These are phyloP conservation scores for Pichia sp. DNA, from an alignment of 1,139 yeast species.

Conservation along the genomic window DNA sequence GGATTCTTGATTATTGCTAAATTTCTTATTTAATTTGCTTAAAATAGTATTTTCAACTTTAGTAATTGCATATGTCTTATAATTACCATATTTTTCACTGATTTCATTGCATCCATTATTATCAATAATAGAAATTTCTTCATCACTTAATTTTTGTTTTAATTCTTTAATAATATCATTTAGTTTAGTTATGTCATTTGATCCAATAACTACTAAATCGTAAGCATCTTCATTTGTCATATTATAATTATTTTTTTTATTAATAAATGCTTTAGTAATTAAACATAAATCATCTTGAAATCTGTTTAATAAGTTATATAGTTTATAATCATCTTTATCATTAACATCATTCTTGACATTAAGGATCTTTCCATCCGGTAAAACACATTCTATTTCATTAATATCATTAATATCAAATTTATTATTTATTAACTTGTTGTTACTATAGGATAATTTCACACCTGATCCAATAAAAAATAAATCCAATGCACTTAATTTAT, in stretches of 20 bases:
- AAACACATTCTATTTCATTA: conserved; percentile 19
- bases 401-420: conserved; percentile 12
- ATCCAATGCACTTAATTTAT: conserved; percentile 13
- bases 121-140: conserved; percentile 19
- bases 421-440: conserved; percentile 13
- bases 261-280: conserved; percentile 17
- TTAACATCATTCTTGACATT: conserved; percentile 2
- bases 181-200: conserved; percentile 15
- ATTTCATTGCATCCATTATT: conserved; percentile 12
- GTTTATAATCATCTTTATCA: conserved; percentile 2
- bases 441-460: conserved; percentile 8
- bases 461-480: conserved; percentile 20
- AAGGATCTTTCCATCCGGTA: conserved; percentile 25
- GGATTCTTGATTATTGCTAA: conserved; percentile 3
- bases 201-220: conserved; percentile 18
- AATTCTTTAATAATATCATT: conserved; percentile 13
- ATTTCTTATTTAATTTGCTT: conserved; percentile 6
- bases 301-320: conserved; percentile 14
- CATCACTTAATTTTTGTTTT: conserved; percentile 3
- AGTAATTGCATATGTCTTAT: conserved; percentile 16
- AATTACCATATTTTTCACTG: conserved; percentile 14
- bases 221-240: neutral
- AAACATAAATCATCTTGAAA: conserved; percentile 17
- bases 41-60: conserved; percentile 8
- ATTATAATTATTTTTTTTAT: neutral